Evolutionary conservation across 345 rosid genomes (phyloP).

Genomic region (Camelina sativa): DNA sequence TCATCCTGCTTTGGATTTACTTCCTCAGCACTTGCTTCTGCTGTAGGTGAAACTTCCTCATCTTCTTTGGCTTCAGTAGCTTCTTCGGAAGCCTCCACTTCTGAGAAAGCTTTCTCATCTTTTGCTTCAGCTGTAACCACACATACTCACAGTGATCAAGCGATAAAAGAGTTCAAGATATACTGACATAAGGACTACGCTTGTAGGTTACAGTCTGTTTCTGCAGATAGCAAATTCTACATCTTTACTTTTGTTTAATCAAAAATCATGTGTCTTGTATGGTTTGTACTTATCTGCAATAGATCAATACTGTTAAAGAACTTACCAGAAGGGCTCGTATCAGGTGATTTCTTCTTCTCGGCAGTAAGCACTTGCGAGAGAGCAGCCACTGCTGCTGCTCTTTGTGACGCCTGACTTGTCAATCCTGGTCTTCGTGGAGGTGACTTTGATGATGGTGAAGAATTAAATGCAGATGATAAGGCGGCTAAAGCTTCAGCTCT

Average conservation of each 20-base stretch:
- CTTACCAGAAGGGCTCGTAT: constrained; percentile 57
- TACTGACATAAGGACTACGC: neutral
- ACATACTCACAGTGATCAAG: constrained; percentile 5
- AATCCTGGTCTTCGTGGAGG: constrained; percentile 53
- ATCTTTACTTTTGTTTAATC: neutral
- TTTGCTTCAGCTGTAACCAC: constrained; percentile 49
- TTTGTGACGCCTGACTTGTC: constrained; percentile 70
- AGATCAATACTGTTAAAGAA: constrained; percentile 12
- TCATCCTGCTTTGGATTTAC: constrained; percentile 56
- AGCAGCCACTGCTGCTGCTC: constrained; percentile 98
- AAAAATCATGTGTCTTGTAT: neutral
- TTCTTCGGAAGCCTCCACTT: constrained; percentile 58
- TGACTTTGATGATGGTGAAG: constrained; percentile 58
- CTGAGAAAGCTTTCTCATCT: constrained; percentile 53
- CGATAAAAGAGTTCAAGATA: neutral
- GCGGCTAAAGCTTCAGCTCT: constrained; percentile 91
- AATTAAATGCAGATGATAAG: constrained; percentile 71
- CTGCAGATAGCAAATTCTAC: neutral
- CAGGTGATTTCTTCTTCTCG: constrained; percentile 75
- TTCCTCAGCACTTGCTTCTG: constrained; percentile 56
- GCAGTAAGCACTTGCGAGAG: constrained; percentile 89
- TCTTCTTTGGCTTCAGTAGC: constrained; percentile 52
- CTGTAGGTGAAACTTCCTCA: constrained; percentile 47
- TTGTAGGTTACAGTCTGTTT: neutral
- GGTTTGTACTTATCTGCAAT: constrained; percentile 4